These are phyloP conservation scores for Leucocoprinus leucothites DNA, from an alignment of 768 basidiomycete genomes.

Conservation along the genomic window DNA sequence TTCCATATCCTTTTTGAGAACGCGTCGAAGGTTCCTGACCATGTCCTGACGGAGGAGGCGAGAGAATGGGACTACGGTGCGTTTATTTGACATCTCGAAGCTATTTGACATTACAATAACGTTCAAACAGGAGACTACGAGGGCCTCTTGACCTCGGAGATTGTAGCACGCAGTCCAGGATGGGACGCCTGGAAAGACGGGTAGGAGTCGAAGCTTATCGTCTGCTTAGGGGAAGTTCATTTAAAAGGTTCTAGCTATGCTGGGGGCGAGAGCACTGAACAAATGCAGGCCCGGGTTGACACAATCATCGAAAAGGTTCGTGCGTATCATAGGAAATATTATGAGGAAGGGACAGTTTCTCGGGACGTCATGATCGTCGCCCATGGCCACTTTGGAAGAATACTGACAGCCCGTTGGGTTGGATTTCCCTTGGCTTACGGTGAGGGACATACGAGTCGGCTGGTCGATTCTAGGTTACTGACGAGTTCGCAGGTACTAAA, in stretches of 20 bases:
- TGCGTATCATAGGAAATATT: constrained; percentile 67
- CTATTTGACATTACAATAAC: background rate
- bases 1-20: constrained; percentile 75
- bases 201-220: constrained; percentile 30
- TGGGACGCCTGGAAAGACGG: constrained; percentile 92
- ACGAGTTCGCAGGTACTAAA: constrained; percentile 9
- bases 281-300: constrained; percentile 82
- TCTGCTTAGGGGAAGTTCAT: background rate
- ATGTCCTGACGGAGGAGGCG: constrained; percentile 60
- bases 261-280: constrained; percentile 77
- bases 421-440: constrained; percentile 59
- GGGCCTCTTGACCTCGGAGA: constrained; percentile 78
- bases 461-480: background rate
- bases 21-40: constrained; percentile 39
- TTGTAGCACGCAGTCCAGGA: constrained; percentile 49
- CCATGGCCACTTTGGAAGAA: constrained; percentile 82
- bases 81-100: background rate
- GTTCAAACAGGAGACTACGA: constrained; percentile 68
- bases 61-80: constrained; percentile 86
- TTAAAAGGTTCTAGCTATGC: constrained; percentile 58
- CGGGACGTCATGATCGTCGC: constrained; percentile 88
- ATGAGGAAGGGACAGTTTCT: constrained; percentile 60
- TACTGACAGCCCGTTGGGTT: constrained; percentile 82
- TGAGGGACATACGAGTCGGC: constrained; percentile 21
- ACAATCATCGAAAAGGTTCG: constrained; percentile 68